Base-by-base conservation (phyloP, 331 rosid genomes). In the Acacia concinna region DNA sequence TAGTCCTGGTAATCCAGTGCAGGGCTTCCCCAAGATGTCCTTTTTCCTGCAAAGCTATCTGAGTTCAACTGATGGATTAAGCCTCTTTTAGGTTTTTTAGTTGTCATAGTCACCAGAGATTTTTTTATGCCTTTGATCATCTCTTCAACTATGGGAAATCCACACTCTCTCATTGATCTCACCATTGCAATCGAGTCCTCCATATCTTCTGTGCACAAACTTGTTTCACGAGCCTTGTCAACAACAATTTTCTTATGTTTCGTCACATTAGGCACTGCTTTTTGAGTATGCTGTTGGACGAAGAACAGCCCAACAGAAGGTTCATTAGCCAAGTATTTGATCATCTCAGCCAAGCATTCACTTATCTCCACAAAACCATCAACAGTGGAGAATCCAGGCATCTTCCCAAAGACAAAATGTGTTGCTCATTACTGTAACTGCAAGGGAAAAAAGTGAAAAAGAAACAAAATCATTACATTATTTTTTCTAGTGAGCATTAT, bases 271-370 rank as follows among this genome's bases (percentile, higher is more conserved):
- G 98, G 94, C 64, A 88, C 96, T 25, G 94, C 91, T 70, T 88
- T 92, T 77, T 91, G 93, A 52, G 91, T 82, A 78, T 95, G 99
- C 74, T 95, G 97, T 81, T 95, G 99, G 81, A 93, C 73, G 71
- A 81, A 95, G 91, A 84, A 93, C 78, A 95, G 94, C 79, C 99
- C 99, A 25, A 87, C 88, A n/a, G 98, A 93, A 13, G 98, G 99
- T 87, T 95, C 98, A 46, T 95, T 91, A 31, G 97, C 97, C 56
- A 90, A 81, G 15, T 85, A 88, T 69, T 88, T 95, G 46, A 87
- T 88, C 97, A 93, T 93, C 84, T 93, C 94, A 32, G 90, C 97
- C 85, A 87, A 30, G 86, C 91, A 77, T 76, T 91, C 99, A 59
- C 89, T 88, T 84, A 93, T 84, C 87, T 89, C 99, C 91, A 91